These are phyloP conservation scores for Porphyridium purpureum DNA, from an alignment of 23 red algal species.

Conservation along the genomic window DNA sequence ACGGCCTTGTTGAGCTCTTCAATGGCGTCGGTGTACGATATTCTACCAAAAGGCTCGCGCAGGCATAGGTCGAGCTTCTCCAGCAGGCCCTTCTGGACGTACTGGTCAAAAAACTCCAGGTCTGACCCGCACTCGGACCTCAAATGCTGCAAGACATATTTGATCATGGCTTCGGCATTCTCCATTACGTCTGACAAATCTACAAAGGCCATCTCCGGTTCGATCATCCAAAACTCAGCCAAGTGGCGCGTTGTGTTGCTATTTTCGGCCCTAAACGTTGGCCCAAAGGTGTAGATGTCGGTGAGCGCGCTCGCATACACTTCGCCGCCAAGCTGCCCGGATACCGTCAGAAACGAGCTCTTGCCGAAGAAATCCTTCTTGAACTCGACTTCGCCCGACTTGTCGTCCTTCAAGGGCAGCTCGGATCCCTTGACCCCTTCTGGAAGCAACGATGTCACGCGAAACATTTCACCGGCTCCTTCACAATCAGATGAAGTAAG, in stretches of 20 bases:
- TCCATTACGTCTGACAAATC: conserved; percentile 67
- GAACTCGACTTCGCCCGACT: conserved; percentile 19
- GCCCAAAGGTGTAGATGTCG: conserved; percentile 96
- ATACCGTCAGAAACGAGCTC: conserved; percentile 86
- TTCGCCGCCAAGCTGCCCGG: conserved; percentile 82
- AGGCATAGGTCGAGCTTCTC: conserved; percentile 24
- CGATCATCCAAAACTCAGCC: conserved; percentile 99
- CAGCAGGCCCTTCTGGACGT: conserved; percentile 68
- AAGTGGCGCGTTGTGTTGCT: conserved; percentile 89
- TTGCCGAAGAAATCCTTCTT: conserved; percentile 75
- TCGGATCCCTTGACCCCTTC: background rate
- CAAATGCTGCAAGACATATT: conserved; percentile 9
- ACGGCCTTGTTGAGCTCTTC: conserved; percentile 51
- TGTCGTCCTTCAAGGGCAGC: background rate
- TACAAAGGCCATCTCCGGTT: conserved; percentile 99
- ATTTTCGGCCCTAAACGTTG: conserved; percentile 95
- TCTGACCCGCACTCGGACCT: conserved; percentile 16
- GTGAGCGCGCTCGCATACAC: conserved; percentile 72
- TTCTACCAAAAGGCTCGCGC: conserved; percentile 37
- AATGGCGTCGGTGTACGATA: conserved; percentile 86
- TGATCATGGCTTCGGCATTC: conserved; percentile 74
- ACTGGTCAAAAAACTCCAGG: conserved; percentile 75
- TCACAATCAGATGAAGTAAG: conserved; percentile 90
- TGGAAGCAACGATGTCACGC: conserved; percentile 50
- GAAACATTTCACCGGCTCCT: conserved; percentile 99